Conservation (phyloP, 1,139 yeast genomes). For the Candida glucosophila region DNA sequence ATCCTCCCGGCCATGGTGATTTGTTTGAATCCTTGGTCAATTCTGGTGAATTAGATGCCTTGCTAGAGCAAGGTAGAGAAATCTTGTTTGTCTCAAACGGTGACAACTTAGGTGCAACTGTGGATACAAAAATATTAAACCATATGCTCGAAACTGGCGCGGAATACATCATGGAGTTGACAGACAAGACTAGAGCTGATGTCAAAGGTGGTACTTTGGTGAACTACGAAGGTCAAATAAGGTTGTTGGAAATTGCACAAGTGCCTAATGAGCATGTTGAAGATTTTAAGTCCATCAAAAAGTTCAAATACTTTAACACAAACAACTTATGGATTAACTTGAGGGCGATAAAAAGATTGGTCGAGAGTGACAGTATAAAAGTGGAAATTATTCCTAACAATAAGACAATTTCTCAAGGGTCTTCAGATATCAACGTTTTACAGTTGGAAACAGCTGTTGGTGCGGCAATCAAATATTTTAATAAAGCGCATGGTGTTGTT, state of each 20-base stretch:
- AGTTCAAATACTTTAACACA: conserved; percentile 96
- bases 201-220: conserved; percentile 99
- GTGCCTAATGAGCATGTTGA: conserved; percentile 98
- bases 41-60: conserved; percentile 86
- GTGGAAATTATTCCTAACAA: conserved; percentile 94
- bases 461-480: conserved; percentile 95
- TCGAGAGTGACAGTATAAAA: conserved; percentile 74
- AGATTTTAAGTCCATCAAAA: conserved; percentile 95
- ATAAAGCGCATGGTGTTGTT: conserved; percentile 94
- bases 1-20: conserved; percentile 99
- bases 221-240: conserved; percentile 90
- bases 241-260: conserved; percentile 95
- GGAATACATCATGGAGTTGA: conserved; percentile 96
- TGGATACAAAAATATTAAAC: conserved; percentile 79
- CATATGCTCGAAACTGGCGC: conserved; percentile 90
- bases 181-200: conserved; percentile 98
- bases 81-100: conserved; percentile 93
- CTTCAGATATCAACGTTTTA: conserved; percentile 71
- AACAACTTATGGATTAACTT: conserved; percentile 96
- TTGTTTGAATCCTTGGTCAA: conserved; percentile 83
- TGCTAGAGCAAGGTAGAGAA: conserved; percentile 91
- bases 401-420: conserved; percentile 73
- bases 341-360: conserved; percentile 86
- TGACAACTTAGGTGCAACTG: conserved; percentile 97
- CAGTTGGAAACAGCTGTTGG: conserved; percentile 99